A percentile compares a stretch with the other conserved stretches of the same genome.
Evolutionary conservation across 257 asterid species (phyloP).

Genomic region (Solanum boliviense): DNA sequence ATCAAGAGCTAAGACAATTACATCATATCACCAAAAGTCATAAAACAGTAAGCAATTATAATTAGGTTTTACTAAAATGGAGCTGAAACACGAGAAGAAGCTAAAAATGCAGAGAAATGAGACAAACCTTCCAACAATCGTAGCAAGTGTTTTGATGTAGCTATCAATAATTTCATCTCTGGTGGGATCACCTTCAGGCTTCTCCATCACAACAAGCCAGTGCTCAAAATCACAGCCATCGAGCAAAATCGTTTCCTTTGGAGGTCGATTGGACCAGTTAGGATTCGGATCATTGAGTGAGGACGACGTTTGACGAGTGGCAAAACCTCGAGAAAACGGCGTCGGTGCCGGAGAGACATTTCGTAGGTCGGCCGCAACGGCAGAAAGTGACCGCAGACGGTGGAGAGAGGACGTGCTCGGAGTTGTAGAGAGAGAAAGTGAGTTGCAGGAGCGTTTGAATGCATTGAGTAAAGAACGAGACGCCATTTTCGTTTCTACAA

Average conservation of each 20-base stretch:
- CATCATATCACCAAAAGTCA: neutral
- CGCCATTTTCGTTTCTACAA: slow-evolving; percentile 34
- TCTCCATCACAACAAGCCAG: slow-evolving; percentile 11
- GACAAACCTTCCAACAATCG: neutral
- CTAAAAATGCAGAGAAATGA: neutral
- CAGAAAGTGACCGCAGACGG: slow-evolving; percentile 52
- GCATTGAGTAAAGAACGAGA: slow-evolving; percentile 35
- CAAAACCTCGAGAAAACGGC: slow-evolving; percentile 30
- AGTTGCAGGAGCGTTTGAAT: slow-evolving; percentile 27
- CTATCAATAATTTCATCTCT: slow-evolving; percentile 1
- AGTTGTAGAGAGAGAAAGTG: slow-evolving; percentile 7
- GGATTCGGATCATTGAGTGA: slow-evolving; percentile 82
- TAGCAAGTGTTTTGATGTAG: slow-evolving; percentile 2
- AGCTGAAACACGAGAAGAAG: neutral
- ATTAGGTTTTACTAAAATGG: neutral
- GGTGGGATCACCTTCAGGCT: neutral
- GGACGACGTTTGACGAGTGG: slow-evolving; percentile 53
- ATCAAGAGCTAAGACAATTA: neutral
- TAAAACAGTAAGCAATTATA: neutral
- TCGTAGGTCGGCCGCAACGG: slow-evolving; percentile 19
- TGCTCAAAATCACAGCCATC: slow-evolving; percentile 3
- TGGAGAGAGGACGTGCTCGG: slow-evolving; percentile 13
- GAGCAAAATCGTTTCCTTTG: slow-evolving; percentile 64
- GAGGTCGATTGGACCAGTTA: slow-evolving; percentile 88
- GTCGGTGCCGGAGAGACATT: slow-evolving; percentile 12